These are phyloP conservation scores for Setaria italica DNA, from an alignment of 202 grass and related monocot genomes.

Conservation along the genomic window DNA sequence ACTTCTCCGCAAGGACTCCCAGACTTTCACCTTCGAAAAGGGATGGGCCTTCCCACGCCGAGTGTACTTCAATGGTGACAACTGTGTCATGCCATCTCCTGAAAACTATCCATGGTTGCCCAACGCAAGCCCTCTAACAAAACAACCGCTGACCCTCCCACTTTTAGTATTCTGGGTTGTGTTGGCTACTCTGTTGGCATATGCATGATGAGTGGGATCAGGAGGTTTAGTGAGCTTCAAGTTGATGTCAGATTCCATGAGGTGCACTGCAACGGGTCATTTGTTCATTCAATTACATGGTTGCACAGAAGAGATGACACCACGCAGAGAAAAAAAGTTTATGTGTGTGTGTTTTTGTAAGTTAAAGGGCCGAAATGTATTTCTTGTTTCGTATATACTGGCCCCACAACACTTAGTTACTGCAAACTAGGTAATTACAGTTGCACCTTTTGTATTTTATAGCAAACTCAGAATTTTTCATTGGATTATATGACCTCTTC, in stretches of 20 bases:
- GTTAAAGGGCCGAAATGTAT: conserved; percentile 52
- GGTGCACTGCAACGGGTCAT: conserved; percentile 42
- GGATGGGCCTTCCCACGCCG: conserved; percentile 93
- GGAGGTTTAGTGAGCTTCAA: conserved; percentile 38
- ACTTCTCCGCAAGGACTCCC: conserved; percentile 76
- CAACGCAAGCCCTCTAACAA: conserved; percentile 67
- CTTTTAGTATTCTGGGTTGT: conserved; percentile 61
- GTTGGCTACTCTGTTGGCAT: conserved; percentile 69
- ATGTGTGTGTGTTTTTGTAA: conserved; percentile 50
- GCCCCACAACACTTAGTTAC: conserved; percentile 51
- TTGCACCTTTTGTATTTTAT: conserved; percentile 67
- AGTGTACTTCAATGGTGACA: conserved; percentile 96
- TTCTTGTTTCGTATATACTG: conserved; percentile 76
- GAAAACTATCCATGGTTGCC: conserved; percentile 93
- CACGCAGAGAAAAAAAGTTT: conserved; percentile 32
- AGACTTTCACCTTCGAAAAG: conserved; percentile 81
- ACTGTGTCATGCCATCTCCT: conserved; percentile 92
- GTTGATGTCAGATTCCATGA: conserved; percentile 43
- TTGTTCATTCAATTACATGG: conserved; percentile 50
- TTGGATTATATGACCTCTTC: conserved; percentile 53
- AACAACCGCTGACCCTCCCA: conserved; percentile 55
- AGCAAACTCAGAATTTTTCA: conserved; percentile 54
- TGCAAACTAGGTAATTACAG: conserved; percentile 61
- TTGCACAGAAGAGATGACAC: conserved; percentile 49
- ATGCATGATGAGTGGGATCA: conserved; percentile 52